These are phyloP conservation scores for Colletotrichum cuscutae DNA, from an alignment of 2,329 filamentous ascomycete genomes.

Conservation along the genomic window DNA sequence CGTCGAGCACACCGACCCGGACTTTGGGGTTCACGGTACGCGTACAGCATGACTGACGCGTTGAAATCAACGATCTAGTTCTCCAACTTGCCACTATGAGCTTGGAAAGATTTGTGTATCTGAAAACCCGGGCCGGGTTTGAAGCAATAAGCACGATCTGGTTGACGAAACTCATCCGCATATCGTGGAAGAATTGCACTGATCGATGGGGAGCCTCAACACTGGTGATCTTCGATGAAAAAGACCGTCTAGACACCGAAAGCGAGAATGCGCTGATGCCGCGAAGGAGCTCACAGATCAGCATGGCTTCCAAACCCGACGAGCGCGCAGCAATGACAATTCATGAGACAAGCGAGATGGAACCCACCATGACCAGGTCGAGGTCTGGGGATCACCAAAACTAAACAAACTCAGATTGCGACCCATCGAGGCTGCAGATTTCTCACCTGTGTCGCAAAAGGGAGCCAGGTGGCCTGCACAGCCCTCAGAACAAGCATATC, in stretches of 20 bases:
- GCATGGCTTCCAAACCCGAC: background rate
- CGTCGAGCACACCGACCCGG: background rate
- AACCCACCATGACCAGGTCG: background rate
- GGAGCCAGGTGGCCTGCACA: conserved; percentile 16
- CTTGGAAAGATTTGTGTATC: background rate
- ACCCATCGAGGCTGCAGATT: conserved; percentile 5
- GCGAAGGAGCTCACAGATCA: background rate
- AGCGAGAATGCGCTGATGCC: background rate
- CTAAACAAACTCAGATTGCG: conserved; percentile 16
- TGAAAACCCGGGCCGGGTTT: background rate
- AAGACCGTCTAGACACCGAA: background rate
- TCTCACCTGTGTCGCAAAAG: conserved; percentile 28
- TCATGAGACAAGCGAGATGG: conserved; percentile 14
- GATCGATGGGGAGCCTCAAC: background rate
- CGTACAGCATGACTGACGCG: background rate
- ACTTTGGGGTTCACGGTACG: background rate
- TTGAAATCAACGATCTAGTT: background rate
- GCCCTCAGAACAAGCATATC: conserved; percentile 23
- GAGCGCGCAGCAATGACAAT: conserved; percentile 21
- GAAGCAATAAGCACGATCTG: background rate
- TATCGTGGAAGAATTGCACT: background rate
- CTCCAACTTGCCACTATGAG: background rate
- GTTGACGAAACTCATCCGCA: background rate
- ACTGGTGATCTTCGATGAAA: background rate
- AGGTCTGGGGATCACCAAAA: conserved; percentile 8